Base-by-base conservation (phyloP, 176 grass and related monocot species). In the Triticum turgidum region DNA sequence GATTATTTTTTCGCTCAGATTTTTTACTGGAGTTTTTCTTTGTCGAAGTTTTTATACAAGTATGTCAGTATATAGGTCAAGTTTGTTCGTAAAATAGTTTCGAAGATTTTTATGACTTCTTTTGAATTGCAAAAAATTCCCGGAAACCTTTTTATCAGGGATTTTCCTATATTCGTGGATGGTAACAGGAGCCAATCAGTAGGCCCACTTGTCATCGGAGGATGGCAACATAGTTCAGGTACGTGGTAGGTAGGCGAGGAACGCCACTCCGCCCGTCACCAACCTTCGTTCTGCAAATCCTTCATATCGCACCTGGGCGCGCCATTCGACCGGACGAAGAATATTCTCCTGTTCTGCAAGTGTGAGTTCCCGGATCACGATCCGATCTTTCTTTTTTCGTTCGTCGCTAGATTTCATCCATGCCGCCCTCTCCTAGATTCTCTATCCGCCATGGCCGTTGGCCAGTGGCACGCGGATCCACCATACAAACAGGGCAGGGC, bases 201-300 rank as follows among this genome's bases (percentile, higher is more conserved):
- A 32, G 63, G 3, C 63, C 63, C 27, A 32, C 63, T 30, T 65
- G 63, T 32, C 25, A 65, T 65, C 25, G 63, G 24, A 6, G 11
- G 63, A 27, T 14, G 12, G 63, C 12, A 68, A 73, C 69, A 73
- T 25, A 24, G 38, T 44, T 73, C 69, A 73, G 69, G 38, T 73
- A 42, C 69, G 69, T 73, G 69, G 69, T 73, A 49, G 69, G 69
- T 71, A 73, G 69, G 20, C 15, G 41, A 25, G 22, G 71, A 74
- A 74, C 5, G 22, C 22, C 3, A 27, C 11, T 59, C 6, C 18
- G 54, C 54, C 18, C 54, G 18, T 59, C 54, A 59, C 54, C 54
- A 59, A 59, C 54, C 15, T 52, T 52, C 5, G 5, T 17, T 54
- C 51, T 54, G 51, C 51, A 7, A 54, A 54, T 54, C 51, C n/a